Conservation (phyloP, 75 land plant species). For the Pinus tabuliformis region DNA sequence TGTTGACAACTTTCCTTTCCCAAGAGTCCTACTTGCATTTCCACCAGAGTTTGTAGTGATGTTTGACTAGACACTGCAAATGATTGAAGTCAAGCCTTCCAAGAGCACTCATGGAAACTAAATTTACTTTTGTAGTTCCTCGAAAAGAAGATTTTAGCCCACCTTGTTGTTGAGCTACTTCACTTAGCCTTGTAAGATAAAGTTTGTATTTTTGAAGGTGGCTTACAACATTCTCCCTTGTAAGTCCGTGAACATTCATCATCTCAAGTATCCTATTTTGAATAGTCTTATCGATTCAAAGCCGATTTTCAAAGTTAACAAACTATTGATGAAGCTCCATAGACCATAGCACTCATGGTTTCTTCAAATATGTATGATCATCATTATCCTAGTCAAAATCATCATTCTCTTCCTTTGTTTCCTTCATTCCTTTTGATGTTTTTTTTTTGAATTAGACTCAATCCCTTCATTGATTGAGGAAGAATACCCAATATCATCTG, state of each 20-base stretch:
- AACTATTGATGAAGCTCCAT: slow-evolving; percentile 95
- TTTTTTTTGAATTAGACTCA: slow-evolving; percentile 30
- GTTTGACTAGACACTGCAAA: slow-evolving; percentile 16
- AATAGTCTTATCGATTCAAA: slow-evolving; percentile 93
- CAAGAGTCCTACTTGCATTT: slow-evolving; percentile 9
- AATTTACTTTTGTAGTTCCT: slow-evolving; percentile 23
- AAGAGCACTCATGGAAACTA: slow-evolving; percentile 31
- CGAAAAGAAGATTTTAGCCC: slow-evolving; percentile 27
- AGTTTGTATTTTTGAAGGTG: slow-evolving; percentile 89
- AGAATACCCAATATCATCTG: slow-evolving; percentile 56
- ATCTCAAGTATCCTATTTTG: slow-evolving; percentile 89
- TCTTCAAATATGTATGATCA: slow-evolving; percentile 71
- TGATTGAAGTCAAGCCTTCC: slow-evolving; percentile 36
- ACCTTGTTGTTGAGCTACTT: slow-evolving; percentile 40
- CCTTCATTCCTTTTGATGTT: slow-evolving; percentile 46
- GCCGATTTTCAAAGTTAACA: slow-evolving; percentile 83
- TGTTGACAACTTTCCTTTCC: not conserved
- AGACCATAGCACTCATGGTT: slow-evolving; percentile 95
- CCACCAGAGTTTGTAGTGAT: slow-evolving; percentile 19
- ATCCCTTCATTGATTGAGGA: slow-evolving; percentile 62
- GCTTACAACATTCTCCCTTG: slow-evolving; percentile 95
- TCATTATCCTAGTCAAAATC: slow-evolving; percentile 68
- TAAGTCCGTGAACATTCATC: slow-evolving; percentile 88
- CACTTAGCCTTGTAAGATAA: slow-evolving; percentile 75
- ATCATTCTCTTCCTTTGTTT: slow-evolving; percentile 65